Evolutionary conservation across 345 rosid genomes (phyloP).

Genomic region (Angophora floribunda): DNA sequence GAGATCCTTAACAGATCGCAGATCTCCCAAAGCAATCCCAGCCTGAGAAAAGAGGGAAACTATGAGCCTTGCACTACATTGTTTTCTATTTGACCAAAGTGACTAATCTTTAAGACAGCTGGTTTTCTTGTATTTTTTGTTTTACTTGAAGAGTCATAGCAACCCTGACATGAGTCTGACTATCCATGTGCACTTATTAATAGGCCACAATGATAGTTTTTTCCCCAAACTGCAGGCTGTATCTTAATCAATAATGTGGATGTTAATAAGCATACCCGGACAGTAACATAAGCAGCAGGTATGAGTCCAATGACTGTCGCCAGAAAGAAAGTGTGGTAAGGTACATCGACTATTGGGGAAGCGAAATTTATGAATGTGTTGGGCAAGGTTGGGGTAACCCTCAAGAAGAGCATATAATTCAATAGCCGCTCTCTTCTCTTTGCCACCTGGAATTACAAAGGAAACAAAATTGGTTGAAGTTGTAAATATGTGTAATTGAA

Average conservation of each 20-base stretch:
- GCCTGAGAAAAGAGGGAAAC: conserved; percentile 31
- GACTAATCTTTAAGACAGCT: neutral
- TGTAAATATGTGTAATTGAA: neutral
- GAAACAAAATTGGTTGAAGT: neutral
- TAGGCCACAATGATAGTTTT: neutral
- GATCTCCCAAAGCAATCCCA: conserved; percentile 84
- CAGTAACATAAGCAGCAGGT: conserved; percentile 91
- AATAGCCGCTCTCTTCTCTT: conserved; percentile 56
- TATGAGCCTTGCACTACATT: neutral
- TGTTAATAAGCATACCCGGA: conserved; percentile 38
- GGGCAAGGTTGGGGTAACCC: conserved; percentile 88
- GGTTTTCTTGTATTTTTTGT: neutral
- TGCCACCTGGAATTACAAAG: conserved; percentile 45
- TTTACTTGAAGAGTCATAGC: neutral
- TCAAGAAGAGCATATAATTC: conserved; percentile 86
- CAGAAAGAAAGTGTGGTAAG: conserved; percentile 79
- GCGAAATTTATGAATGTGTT: conserved; percentile 91
- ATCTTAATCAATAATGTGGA: neutral
- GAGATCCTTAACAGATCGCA: conserved; percentile 72
- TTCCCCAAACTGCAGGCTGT: neutral
- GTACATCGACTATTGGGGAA: conserved; percentile 85
- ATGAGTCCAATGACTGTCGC: conserved; percentile 78
- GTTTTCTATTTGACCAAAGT: neutral
- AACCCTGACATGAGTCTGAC: neutral
- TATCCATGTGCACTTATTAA: neutral